Evolutionary conservation across 2,329 filamentous ascomycete species (phyloP).

Genomic region (Botrytis elliptica): DNA sequence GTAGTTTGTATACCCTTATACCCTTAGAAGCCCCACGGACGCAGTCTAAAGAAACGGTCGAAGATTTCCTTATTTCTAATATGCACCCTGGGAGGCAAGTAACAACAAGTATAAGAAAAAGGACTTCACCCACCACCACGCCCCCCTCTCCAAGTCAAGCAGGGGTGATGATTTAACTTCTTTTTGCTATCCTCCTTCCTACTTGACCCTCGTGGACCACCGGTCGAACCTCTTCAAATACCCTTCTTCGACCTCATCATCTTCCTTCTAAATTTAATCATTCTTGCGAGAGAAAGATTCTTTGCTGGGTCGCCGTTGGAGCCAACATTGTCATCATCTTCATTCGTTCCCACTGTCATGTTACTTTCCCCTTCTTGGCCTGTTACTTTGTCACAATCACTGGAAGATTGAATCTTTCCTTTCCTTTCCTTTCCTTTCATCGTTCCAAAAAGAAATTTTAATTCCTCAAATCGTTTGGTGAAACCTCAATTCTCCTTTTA

Average conservation of each 20-base stretch:
- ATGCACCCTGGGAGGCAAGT: not conserved
- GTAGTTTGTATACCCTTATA: not conserved
- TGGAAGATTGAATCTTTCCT: conserved; percentile 3
- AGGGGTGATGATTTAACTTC: not conserved
- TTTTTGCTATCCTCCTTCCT: not conserved
- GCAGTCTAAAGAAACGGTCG: not conserved
- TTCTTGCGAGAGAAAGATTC: not conserved
- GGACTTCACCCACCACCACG: not conserved
- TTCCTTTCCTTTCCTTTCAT: conserved; percentile 17
- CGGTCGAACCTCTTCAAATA: not conserved
- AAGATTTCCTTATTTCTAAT: not conserved
- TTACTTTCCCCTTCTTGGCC: not conserved
- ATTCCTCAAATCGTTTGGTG: conserved; percentile 2
- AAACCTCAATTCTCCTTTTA: not conserved
- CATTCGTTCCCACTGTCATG: not conserved
- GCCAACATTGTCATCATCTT: not conserved
- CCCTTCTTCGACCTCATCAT: not conserved
- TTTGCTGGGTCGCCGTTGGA: not conserved
- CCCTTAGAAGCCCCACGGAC: not conserved
- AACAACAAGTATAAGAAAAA: conserved; percentile 9
- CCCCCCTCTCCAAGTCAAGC: not conserved
- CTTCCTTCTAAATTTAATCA: not conserved
- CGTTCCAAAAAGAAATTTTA: not conserved
- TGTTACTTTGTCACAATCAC: not conserved
- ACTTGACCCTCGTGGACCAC: not conserved